Conservation (phyloP, 139 green algal genomes). For the Closterium sp. region DNA sequence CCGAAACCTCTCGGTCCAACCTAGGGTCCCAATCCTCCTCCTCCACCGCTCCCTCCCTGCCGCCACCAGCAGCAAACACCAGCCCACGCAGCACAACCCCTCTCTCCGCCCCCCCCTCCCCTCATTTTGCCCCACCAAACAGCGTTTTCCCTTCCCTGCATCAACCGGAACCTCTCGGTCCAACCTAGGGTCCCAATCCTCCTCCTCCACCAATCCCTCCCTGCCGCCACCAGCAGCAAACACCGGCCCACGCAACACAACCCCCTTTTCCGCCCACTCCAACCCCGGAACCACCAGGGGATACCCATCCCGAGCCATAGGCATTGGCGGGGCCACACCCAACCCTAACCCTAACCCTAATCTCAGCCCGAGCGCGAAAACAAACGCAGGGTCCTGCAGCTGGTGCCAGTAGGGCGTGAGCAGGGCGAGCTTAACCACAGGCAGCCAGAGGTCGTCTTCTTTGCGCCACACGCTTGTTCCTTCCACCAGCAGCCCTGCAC, state of each 20-base stretch:
- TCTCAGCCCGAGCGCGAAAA: not conserved
- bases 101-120: not conserved
- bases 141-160: not conserved
- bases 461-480: conserved; percentile 3
- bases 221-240: not conserved
- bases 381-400: not conserved
- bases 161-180: not conserved
- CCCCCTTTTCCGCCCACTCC: not conserved
- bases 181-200: not conserved
- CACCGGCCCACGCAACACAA: not conserved
- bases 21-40: too few species aligned
- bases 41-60: too few species aligned
- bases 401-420: not conserved
- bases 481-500: conserved; percentile 2
- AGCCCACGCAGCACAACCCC: not conserved
- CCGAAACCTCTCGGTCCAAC: too few species aligned
- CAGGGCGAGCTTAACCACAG: not conserved
- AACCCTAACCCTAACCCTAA: conserved; percentile 13
- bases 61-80: too few species aligned
- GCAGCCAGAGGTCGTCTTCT: conserved; percentile 20
- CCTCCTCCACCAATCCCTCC: not conserved
- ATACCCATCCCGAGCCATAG: not conserved
- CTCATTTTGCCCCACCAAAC: not conserved
- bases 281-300: not conserved
- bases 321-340: not conserved